Percentiles rank a stretch among this genome's conserved stretches.
phyloP scores from a whole-genome alignment of 1,284 basidiomycete species.

The Apiotrichum akiyoshidainum region DNA sequence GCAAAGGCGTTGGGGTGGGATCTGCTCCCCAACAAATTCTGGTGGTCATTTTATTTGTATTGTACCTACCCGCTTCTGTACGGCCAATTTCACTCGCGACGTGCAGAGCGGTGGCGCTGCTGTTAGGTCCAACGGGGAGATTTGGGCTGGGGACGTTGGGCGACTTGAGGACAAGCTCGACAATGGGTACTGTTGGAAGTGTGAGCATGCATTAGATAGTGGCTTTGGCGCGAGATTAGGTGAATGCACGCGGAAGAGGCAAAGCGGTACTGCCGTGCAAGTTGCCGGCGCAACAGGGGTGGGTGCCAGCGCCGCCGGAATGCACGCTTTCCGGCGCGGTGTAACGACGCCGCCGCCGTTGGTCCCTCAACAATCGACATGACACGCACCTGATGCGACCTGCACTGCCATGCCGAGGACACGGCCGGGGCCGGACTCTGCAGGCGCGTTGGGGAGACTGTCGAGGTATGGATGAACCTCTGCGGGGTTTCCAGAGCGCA shows the following conservation, averaged over 20 bases:
- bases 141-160: conserved; percentile 62
- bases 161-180: conserved; percentile 66
- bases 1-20: not conserved
- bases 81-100: conserved; percentile 78
- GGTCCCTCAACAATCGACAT: not conserved
- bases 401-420: conserved; percentile 81
- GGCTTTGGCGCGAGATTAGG: not conserved
- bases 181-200: conserved; percentile 55
- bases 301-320: too few relatives aligned
- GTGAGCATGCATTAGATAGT: not conserved
- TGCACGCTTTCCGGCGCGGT: too few relatives aligned
- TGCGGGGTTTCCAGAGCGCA: conserved; percentile 70
- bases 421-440: conserved; percentile 63
- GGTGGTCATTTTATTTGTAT: too few relatives aligned
- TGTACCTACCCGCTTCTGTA: conserved; percentile 61
- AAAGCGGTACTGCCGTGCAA: too few relatives aligned
- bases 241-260: not conserved
- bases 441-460: conserved; percentile 59
- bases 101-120: conserved; percentile 79
- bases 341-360: too few relatives aligned
- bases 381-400: conserved; percentile 69
- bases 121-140: conserved; percentile 58
- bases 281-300: too few relatives aligned
- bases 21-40: too few relatives aligned
- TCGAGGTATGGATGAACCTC: conserved; percentile 78